Evolutionary conservation across 805 yeast genomes (phyloP).

Genomic region (Yamadazyma akitaensis): DNA sequence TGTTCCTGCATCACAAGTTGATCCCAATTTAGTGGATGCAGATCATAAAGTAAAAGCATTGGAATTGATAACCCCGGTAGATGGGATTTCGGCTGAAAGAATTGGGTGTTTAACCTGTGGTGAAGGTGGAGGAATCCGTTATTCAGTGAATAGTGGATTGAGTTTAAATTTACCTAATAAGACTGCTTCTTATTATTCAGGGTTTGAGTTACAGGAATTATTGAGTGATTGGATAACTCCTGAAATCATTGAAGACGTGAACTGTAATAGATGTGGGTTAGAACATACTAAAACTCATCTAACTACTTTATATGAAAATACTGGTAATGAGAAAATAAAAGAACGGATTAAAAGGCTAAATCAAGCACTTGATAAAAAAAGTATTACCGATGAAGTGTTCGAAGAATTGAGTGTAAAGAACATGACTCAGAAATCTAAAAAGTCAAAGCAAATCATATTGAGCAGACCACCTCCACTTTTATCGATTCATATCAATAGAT

Average conservation of each 20-base stretch:
- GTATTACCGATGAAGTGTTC: slow-evolving; percentile 77
- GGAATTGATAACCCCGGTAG: slow-evolving; percentile 80
- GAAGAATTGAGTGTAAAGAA: slow-evolving; percentile 70
- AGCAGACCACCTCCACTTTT: slow-evolving; percentile 81
- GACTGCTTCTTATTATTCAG: slow-evolving; percentile 24
- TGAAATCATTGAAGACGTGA: slow-evolving; percentile 89
- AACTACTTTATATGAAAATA: slow-evolving; percentile 43
- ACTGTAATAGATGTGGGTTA: slow-evolving; percentile 90
- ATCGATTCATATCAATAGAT: slow-evolving; percentile 85
- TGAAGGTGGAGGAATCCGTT: slow-evolving; percentile 88
- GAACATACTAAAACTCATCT: slow-evolving; percentile 54
- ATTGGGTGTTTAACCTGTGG: slow-evolving; percentile 91
- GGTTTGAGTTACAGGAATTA: slow-evolving; percentile 45
- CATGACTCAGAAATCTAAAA: slow-evolving; percentile 69
- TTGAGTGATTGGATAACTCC: slow-evolving; percentile 68
- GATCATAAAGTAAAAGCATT: slow-evolving; percentile 47
- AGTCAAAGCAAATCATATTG: slow-evolving; percentile 78
- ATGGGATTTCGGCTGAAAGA: slow-evolving; percentile 83
- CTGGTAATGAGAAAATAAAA: slow-evolving; percentile 33
- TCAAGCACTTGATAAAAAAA: slow-evolving; percentile 56
- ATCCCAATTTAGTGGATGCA: slow-evolving; percentile 55
- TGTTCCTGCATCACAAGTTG: slow-evolving; percentile 74
- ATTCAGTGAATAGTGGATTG: slow-evolving; percentile 71
- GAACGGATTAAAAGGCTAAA: slow-evolving; percentile 30
- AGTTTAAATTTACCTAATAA: slow-evolving; percentile 63